Evolutionary conservation across 805 yeast species (phyloP).

Genomic region (Monosporozyma solicola): DNA sequence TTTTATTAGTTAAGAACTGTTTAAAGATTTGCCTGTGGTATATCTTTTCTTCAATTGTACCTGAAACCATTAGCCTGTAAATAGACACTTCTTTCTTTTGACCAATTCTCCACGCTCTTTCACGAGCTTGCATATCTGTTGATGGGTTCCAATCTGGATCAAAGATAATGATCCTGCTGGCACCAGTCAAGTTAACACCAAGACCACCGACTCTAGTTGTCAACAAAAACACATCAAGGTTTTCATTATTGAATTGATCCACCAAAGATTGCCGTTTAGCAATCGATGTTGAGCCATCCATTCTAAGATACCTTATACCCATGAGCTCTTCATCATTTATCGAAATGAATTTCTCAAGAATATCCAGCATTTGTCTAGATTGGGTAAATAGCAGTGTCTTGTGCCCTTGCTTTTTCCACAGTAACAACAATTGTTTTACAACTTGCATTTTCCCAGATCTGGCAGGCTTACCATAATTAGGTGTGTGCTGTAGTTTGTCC

Average conservation of each 20-base stretch:
- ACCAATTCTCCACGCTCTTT: constrained; percentile 94
- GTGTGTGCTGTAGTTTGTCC: constrained; percentile 23
- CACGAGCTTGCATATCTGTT: constrained; percentile 93
- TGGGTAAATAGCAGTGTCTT: constrained; percentile 84
- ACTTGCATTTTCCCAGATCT: constrained; percentile 90
- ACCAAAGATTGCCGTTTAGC: constrained; percentile 68
- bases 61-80: constrained; percentile 86
- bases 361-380: constrained; percentile 88
- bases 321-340: constrained; percentile 29
- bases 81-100: constrained; percentile 88
- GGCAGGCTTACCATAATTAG: constrained; percentile 44
- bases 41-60: constrained; percentile 92
- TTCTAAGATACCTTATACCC: constrained; percentile 52
- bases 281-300: constrained; percentile 93
- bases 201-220: constrained; percentile 96
- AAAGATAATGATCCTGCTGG: constrained; percentile 84
- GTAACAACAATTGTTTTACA: constrained; percentile 56
- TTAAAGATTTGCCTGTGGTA: constrained; percentile 96
- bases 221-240: constrained; percentile 57
- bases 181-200: constrained; percentile 91
- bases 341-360: constrained; percentile 59
- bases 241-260: constrained; percentile 64
- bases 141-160: constrained; percentile 99
- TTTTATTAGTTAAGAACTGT: constrained; percentile 86
- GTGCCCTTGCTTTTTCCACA: constrained; percentile 74